phyloP scores from a whole-genome alignment of 805 yeast genomes.

The Spathaspora arborariae region DNA sequence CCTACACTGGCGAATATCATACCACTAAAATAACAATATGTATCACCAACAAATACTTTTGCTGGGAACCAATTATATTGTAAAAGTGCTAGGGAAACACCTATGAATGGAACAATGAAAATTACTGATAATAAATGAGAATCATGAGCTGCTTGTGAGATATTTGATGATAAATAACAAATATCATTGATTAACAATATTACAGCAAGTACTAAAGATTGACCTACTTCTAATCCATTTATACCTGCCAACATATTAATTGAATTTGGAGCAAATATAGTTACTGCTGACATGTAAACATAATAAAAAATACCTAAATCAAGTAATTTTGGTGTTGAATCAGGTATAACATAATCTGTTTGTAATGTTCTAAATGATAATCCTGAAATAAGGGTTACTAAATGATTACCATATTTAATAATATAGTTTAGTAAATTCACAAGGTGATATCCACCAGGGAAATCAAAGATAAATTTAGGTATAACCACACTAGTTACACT shows the following conservation, averaged over 20 bases:
- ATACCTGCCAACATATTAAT: conserved; percentile 95
- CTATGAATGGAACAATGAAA: conserved; percentile 79
- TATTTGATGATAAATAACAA: conserved; percentile 52
- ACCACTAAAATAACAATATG: conserved; percentile 96
- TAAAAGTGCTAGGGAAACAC: conserved; percentile 74
- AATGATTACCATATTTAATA: conserved; percentile 27
- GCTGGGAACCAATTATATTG: conserved; percentile 90
- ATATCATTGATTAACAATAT: conserved; percentile 74
- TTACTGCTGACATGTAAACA: conserved; percentile 82
- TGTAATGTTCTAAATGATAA: conserved; percentile 35
- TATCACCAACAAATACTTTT: conserved; percentile 92
- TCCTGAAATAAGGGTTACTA: conserved; percentile 32
- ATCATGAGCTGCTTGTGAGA: conserved; percentile 56
- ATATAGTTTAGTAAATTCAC: conserved; percentile 18
- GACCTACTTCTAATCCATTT: conserved; percentile 96
- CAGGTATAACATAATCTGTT: conserved; percentile 33
- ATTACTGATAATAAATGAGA: conserved; percentile 81
- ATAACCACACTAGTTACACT: conserved; percentile 85
- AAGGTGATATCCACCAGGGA: conserved; percentile 23
- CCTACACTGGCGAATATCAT: conserved; percentile 99
- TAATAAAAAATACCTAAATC: conserved; percentile 83
- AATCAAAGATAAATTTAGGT: conserved; percentile 60
- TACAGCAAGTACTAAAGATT: conserved; percentile 72
- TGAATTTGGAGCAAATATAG: conserved; percentile 94
- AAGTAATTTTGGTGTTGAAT: conserved; percentile 44